Evolutionary conservation across 495 filamentous ascomycete species (phyloP), one percentile per base, ranked within the genome.

Genomic region (Talaromyces adpressus): DNA sequence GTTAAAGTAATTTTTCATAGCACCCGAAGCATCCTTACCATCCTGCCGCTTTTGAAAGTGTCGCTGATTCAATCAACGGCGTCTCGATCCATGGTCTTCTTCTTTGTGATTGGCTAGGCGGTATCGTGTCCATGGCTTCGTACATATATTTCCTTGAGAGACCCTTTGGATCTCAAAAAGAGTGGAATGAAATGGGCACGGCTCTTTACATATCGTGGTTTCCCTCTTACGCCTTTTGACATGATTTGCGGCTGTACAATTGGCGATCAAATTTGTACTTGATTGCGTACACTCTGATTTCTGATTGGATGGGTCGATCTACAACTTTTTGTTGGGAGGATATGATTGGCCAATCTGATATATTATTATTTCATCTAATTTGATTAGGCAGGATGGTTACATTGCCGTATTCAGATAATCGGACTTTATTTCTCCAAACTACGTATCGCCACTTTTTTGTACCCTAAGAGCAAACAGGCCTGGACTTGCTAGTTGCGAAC

Each of bases 41-140:
- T 66, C 89, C 89, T 36, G 87, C 88, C 20, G 75, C 77, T 65
- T 82, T 79, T 27, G 89, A 92, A 16, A 93, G 78, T 1, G 84
- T 77, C 14, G 76, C 70, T 1, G 89, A 92, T 62, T 85, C 84
- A 62, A 90, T 82, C 62, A 91, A 76, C 7, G 90, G 90, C 2
- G 90, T 92, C 65, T 86, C 78, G 59, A 87, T 83, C 87, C 86
- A 91, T 16, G 87, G 89, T 36, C 70, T 74, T 53, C 45, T 29
- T 57, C 2, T 62, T 12, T 62, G 67, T 22, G 65, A 74, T 71
- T 65, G 69, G 69, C 39, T 45, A 23, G 56, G 32, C 11, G 58
- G 58, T 27, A 60, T 41, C 22, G 30, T 5, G 18, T 39, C 58
- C 58, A 60, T 60, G 22, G 20, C 39, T 30, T n/a, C 6, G n/a